Evolutionary conservation across 2,329 filamentous ascomycete species (phyloP).

Genomic region (Verticillium nonalfalfae): DNA sequence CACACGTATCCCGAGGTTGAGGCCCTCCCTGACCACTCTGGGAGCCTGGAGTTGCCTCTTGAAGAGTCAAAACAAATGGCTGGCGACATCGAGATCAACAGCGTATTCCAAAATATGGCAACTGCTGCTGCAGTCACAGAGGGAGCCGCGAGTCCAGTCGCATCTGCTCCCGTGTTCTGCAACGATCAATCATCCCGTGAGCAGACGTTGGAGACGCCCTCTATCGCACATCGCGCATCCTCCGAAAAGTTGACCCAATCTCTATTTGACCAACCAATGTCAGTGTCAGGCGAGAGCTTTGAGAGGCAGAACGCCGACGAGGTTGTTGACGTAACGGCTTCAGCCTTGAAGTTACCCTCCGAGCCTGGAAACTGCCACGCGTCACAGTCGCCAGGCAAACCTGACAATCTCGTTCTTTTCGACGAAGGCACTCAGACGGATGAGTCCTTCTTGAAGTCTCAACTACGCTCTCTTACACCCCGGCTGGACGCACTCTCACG

Average conservation of each 20-base stretch:
- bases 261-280: not conserved
- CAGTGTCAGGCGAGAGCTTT: not conserved
- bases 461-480: not conserved
- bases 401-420: slow-evolving; percentile 12
- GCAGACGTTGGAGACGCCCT: not conserved
- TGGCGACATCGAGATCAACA: not conserved
- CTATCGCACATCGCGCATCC: slow-evolving; percentile 3
- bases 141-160: not conserved
- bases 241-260: slow-evolving; percentile 11
- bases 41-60: not conserved
- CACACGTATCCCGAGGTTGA: not conserved
- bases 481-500: slow-evolving; percentile 26
- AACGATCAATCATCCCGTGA: not conserved
- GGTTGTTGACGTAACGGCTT: not conserved
- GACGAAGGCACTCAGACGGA: slow-evolving; percentile 13
- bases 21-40: not conserved
- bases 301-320: not conserved
- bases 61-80: not conserved
- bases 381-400: not conserved
- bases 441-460: slow-evolving; percentile 1
- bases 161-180: not conserved
- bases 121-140: slow-evolving; percentile 1
- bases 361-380: not conserved
- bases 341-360: not conserved
- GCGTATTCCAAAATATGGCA: not conserved